These are phyloP conservation scores for Periconia digitata DNA, from an alignment of 2,329 filamentous ascomycete species.

Conservation along the genomic window DNA sequence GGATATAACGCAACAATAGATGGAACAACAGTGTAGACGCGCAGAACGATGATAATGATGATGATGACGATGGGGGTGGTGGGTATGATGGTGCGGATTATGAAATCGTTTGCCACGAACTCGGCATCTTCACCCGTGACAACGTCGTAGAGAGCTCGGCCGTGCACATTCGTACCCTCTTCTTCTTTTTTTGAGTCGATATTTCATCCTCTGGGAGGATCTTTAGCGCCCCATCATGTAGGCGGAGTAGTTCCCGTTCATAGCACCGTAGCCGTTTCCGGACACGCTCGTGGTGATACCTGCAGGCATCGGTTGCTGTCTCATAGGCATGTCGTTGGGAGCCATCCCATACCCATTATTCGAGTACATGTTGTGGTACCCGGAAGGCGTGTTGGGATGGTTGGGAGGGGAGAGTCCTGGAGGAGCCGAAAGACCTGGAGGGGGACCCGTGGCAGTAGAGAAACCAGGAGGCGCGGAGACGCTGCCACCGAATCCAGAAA, in stretches of 20 bases:
- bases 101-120: slow-evolving; percentile 34
- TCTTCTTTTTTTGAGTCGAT: background rate
- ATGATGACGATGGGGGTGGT: background rate
- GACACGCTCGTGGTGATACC: slow-evolving; percentile 35
- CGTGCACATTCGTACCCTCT: background rate
- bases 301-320: slow-evolving; percentile 31
- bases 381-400: slow-evolving; percentile 32
- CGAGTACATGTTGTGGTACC: slow-evolving; percentile 32
- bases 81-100: slow-evolving; percentile 20
- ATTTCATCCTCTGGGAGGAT: slow-evolving; percentile 6
- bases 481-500: slow-evolving; percentile 60
- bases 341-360: slow-evolving; percentile 41
- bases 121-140: slow-evolving; percentile 40
- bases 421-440: slow-evolving; percentile 76
- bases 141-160: slow-evolving; percentile 19
- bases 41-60: slow-evolving; percentile 3
- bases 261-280: slow-evolving; percentile 33
- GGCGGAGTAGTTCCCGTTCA: slow-evolving; percentile 35
- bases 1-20: slow-evolving; percentile 43
- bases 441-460: slow-evolving; percentile 71
- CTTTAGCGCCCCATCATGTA: slow-evolving; percentile 45
- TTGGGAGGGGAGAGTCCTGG: slow-evolving; percentile 61
- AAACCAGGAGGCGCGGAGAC: slow-evolving; percentile 61
- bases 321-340: slow-evolving; percentile 36
- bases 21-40: slow-evolving; percentile 33